These are phyloP conservation scores for Eucommia ulmoides DNA, from an alignment of 257 asterid species.

Conservation along the genomic window DNA sequence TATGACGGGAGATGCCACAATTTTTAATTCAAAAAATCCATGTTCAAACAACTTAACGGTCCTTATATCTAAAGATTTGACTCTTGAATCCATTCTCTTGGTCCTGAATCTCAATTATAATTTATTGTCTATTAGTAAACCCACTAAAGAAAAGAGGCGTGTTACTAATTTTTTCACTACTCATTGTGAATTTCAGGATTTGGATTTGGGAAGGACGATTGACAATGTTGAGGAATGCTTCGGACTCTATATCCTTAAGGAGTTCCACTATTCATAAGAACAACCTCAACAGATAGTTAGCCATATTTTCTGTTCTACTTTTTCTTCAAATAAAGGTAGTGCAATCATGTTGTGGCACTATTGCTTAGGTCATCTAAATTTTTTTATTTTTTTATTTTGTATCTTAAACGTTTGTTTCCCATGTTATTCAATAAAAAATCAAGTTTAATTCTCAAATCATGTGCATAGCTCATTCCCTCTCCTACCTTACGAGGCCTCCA, in stretches of 20 bases:
- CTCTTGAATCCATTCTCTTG: neutral
- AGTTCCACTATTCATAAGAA: neutral
- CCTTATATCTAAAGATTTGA: neutral
- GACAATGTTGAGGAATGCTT: neutral
- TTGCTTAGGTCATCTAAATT: slow-evolving; percentile 6
- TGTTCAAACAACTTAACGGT: neutral
- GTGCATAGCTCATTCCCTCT: neutral
- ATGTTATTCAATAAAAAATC: neutral
- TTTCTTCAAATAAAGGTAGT: neutral
- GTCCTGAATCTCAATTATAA: neutral
- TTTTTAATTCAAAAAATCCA: neutral
- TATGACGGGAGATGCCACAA: neutral
- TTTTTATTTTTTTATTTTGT: too few species aligned
- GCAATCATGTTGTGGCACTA: slow-evolving; percentile 3
- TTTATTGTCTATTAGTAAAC: neutral
- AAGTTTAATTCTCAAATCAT: neutral
- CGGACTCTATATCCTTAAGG: slow-evolving; percentile 3
- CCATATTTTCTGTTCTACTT: neutral
- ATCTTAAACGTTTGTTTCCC: slow-evolving; percentile 1
- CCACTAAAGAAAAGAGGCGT: neutral
- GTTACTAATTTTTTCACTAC: neutral
- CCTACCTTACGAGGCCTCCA: slow-evolving; percentile 1
- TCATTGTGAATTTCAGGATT: slow-evolving; percentile 4
- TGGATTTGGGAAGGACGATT: slow-evolving; percentile 6
- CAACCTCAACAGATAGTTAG: neutral